These are phyloP conservation scores for Nicotiana otophora DNA, from an alignment of 257 asterid species.

Conservation along the genomic window DNA sequence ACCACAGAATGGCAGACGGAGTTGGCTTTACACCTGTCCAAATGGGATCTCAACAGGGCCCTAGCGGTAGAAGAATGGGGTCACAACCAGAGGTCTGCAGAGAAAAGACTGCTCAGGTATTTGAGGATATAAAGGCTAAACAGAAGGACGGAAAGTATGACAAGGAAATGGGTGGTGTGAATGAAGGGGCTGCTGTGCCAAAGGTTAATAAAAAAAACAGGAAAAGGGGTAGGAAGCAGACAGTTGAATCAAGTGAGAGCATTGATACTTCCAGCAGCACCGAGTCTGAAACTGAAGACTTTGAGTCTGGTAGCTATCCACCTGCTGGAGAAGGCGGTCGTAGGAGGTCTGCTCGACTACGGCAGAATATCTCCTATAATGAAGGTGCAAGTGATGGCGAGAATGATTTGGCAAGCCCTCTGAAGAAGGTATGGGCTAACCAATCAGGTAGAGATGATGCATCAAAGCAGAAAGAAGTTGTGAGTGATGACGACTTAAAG, in stretches of 20 bases:
- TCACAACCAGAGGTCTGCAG: constrained; percentile 25
- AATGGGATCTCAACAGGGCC: constrained; percentile 22
- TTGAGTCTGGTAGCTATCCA: constrained; percentile 21
- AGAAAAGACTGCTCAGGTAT: constrained; percentile 22
- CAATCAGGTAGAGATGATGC: constrained; percentile 24
- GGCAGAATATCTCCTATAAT: constrained; percentile 49
- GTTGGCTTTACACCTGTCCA: constrained; percentile 25
- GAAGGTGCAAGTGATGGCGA: constrained; percentile 49
- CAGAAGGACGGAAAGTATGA: constrained; percentile 7
- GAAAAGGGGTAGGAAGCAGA: constrained; percentile 45
- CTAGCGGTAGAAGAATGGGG: constrained; percentile 20
- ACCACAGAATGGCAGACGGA: constrained; percentile 15
- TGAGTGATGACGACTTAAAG: constrained; percentile 12
- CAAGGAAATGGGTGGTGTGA: constrained; percentile 6
- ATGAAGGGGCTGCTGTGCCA: constrained; percentile 11
- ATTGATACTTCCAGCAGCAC: constrained; percentile 41
- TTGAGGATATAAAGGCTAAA: constrained; percentile 22
- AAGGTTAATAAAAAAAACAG: constrained; percentile 29
- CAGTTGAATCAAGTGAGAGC: constrained; percentile 52
- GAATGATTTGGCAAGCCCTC: constrained; percentile 25
- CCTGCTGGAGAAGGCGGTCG: constrained; percentile 18
- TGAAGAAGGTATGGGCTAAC: constrained; percentile 28
- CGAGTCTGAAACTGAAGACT: constrained; percentile 31
- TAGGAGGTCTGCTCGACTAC: constrained; percentile 60
- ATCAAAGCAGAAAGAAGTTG: constrained; percentile 17